Evolutionary conservation across 371 early-diverging fungal species (phyloP), one percentile per base, ranked within the genome.

Genomic region (Mucor circinelloides): DNA sequence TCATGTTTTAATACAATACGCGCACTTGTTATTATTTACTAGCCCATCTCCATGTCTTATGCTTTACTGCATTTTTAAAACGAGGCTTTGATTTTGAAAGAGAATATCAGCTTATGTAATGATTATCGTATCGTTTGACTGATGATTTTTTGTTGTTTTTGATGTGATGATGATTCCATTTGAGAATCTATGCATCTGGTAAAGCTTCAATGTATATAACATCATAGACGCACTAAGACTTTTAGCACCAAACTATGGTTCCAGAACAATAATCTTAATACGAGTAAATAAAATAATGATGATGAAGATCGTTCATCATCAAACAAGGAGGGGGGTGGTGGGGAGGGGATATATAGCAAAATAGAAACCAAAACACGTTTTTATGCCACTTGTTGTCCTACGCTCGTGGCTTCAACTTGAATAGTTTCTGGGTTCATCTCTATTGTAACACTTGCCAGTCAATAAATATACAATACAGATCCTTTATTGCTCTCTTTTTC

Each of bases 401-500:
- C 55, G 55, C 55, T 55, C 55, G 55, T 55, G 55, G 55, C 28
- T 55, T 55, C 55, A 27, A 55, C 23, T 50, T 50, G 44, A n/a
- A 25, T 50, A 12, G 25, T 50, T 23, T 50, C 25, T 50, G 50
- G 44, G 44, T 44, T 44, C n/a, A 19, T 44, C 44, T n/a, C n/a
- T 19, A 6, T 50, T 30, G 55, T 31, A 30, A 28, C 55, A 55
- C 55, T 55, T 12, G 3, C 31, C 15, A 55, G 15, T 55, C 31
- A 55, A 55, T 30, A 55, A 55, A 28, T 31, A 55, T 55, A 25
- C 17, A 32, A 58, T 60, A 17, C 48, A 19, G 62, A 61, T 63
- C 56, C 60, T 23, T 32, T 60, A 30, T 28, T 44, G 50, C 48
- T 48, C 58, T 72, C 59, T 64, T 55, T 64, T 58, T 55, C 25